Evolutionary conservation across 805 yeast genomes (phyloP).

Genomic region (Danielozyma ontarioensis): DNA sequence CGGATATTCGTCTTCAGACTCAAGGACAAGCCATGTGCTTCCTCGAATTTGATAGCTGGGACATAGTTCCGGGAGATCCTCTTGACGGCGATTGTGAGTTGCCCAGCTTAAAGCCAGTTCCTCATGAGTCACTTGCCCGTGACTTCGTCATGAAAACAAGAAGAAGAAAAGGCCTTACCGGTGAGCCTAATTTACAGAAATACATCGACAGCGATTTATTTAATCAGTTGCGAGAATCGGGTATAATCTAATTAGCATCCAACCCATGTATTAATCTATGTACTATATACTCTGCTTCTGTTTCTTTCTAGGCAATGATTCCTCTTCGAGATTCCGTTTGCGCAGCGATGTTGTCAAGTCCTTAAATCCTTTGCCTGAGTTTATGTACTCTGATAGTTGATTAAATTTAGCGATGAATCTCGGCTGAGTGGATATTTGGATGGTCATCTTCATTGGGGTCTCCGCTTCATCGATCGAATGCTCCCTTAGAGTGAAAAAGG

Average conservation of each 20-base stretch:
- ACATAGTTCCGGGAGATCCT: slow-evolving; percentile 86
- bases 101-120: slow-evolving; percentile 74
- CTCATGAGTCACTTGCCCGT: slow-evolving; percentile 64
- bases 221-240: slow-evolving; percentile 47
- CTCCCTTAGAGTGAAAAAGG: slow-evolving; percentile 14
- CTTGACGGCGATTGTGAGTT: slow-evolving; percentile 59
- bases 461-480: slow-evolving; percentile 4
- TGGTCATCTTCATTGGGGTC: slow-evolving; percentile 11
- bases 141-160: slow-evolving; percentile 89
- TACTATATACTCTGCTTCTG: not conserved
- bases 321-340: not conserved
- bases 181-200: slow-evolving; percentile 61
- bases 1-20: slow-evolving; percentile 74
- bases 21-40: slow-evolving; percentile 75
- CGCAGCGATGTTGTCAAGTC: not conserved
- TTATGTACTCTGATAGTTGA: slow-evolving; percentile 14
- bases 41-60: slow-evolving; percentile 67
- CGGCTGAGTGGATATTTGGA: slow-evolving; percentile 15
- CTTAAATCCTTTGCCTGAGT: slow-evolving; percentile 16
- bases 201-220: slow-evolving; percentile 62
- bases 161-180: slow-evolving; percentile 77
- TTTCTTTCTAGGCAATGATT: not conserved
- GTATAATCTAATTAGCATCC: slow-evolving; percentile 12
- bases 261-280: not conserved
- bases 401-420: slow-evolving; percentile 25